Conservation (phyloP, 331 rosid genomes). For the Malus hybrid region DNA sequence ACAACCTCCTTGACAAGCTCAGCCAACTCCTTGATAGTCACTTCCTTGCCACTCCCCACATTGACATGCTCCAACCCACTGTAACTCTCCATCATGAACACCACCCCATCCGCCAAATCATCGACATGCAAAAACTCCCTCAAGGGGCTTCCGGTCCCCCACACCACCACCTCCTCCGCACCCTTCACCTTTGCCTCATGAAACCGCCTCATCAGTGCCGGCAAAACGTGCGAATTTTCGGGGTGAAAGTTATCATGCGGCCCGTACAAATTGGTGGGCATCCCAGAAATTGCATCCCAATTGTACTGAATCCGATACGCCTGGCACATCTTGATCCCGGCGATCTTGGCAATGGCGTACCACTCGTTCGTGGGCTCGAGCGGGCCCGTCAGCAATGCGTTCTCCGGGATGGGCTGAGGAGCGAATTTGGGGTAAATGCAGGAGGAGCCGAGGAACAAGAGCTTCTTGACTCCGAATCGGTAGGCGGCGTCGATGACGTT, state of each 20-base stretch:
- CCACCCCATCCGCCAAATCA: conserved; percentile 74
- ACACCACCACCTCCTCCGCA: conserved; percentile 84
- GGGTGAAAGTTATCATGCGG: conserved; percentile 84
- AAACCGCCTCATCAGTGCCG: conserved; percentile 88
- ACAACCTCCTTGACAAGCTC: conserved; percentile 88
- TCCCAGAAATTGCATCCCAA: conserved; percentile 90
- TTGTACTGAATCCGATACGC: conserved; percentile 74
- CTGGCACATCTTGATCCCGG: conserved; percentile 96
- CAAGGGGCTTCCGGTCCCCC: conserved; percentile 92
- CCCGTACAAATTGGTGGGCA: conserved; percentile 93
- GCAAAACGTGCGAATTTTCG: conserved; percentile 85
- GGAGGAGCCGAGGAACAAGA: conserved; percentile 81
- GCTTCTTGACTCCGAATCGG: conserved; percentile 63
- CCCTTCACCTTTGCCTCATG: conserved; percentile 78
- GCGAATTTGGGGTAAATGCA: conserved; percentile 95
- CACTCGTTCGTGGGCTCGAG: conserved; percentile 96
- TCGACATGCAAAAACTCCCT: conserved; percentile 95
- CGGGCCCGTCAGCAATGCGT: conserved; percentile 70
- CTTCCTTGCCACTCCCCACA: conserved; percentile 95
- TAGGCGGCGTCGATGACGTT: conserved; percentile 70
- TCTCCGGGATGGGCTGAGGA: conserved; percentile 87
- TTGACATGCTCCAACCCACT: conserved; percentile 79
- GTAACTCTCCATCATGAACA: conserved; percentile 69
- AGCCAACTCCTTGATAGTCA: conserved; percentile 78
- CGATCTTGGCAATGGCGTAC: conserved; percentile 96